Evolutionary conservation across 2,329 filamentous ascomycete genomes (phyloP).

Genomic region (Trichoderma lentiforme): DNA sequence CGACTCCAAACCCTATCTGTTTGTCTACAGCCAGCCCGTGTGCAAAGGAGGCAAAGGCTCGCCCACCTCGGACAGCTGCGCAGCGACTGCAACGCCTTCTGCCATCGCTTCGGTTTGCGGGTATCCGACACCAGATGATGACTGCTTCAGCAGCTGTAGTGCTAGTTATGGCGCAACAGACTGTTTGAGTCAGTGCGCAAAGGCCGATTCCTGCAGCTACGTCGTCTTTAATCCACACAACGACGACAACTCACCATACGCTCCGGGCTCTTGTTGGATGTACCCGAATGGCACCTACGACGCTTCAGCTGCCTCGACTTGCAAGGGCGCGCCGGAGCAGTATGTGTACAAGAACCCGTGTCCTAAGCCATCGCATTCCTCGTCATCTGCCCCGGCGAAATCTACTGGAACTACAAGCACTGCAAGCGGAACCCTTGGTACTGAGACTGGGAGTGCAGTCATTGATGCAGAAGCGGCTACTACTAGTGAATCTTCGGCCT

Average conservation of each 20-base stretch:
- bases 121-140: not conserved
- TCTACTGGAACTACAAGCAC: not conserved
- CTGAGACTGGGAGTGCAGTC: not conserved
- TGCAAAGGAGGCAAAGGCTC: not conserved
- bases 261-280: not conserved
- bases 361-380: not conserved
- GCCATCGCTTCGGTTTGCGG: not conserved
- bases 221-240: not conserved
- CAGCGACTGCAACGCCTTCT: not conserved
- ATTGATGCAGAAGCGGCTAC: not conserved
- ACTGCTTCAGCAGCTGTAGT: not conserved
- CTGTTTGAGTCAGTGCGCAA: not conserved
- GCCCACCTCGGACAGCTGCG: not conserved
- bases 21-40: not conserved
- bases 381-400: not conserved
- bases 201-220: not conserved
- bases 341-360: not conserved
- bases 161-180: not conserved
- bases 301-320: not conserved
- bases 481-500: not conserved
- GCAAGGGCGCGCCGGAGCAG: not conserved
- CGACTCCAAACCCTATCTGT: not conserved
- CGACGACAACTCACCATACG: not conserved
- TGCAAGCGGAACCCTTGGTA: not conserved
- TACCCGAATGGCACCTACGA: not conserved